These are phyloP conservation scores for Bremia lactucae DNA, from an alignment of 352 stramenopile genomes.

Conservation along the genomic window DNA sequence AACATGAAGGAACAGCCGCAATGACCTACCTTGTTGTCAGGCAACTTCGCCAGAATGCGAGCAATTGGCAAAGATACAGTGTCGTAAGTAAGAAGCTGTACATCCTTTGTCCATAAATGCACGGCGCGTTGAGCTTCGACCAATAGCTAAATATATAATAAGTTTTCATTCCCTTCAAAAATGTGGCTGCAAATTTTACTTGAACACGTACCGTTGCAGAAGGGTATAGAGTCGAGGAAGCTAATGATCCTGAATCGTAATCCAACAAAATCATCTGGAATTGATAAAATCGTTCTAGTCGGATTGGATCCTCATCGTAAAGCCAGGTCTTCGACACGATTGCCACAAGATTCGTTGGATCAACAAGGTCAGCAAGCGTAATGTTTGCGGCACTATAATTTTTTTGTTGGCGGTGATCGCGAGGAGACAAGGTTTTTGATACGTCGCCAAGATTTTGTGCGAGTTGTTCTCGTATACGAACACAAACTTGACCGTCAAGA, in stretches of 20 bases:
- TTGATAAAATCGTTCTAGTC: slow-evolving; percentile 34
- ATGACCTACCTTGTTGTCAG: slow-evolving; percentile 31
- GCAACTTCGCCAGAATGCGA: slow-evolving; percentile 32
- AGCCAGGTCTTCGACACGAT: slow-evolving; percentile 39
- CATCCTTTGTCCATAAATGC: slow-evolving; percentile 36
- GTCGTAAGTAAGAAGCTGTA: slow-evolving; percentile 63
- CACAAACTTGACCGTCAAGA: slow-evolving; percentile 33
- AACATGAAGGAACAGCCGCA: background rate
- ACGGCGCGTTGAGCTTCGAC: slow-evolving; percentile 33
- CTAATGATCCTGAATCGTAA: slow-evolving; percentile 2
- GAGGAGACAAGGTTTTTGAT: slow-evolving; percentile 19
- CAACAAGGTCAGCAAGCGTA: slow-evolving; percentile 22
- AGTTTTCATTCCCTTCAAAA: background rate
- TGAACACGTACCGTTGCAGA: slow-evolving; percentile 11
- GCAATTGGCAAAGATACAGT: slow-evolving; percentile 58
- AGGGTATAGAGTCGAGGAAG: slow-evolving; percentile 9
- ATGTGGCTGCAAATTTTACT: background rate
- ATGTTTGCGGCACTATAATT: slow-evolving; percentile 12
- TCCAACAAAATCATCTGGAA: slow-evolving; percentile 41
- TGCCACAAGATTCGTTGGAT: slow-evolving; percentile 31
- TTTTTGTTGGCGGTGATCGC: slow-evolving; percentile 17
- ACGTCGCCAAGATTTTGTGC: slow-evolving; percentile 22
- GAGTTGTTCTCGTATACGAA: slow-evolving; percentile 52
- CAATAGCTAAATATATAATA: slow-evolving; percentile 23
- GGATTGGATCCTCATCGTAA: slow-evolving; percentile 27